Percentiles rank a stretch among this genome's conserved stretches.
These are phyloP conservation scores for Haematococcus lacustris DNA, from an alignment of 139 green algal species.

Conservation along the genomic window DNA sequence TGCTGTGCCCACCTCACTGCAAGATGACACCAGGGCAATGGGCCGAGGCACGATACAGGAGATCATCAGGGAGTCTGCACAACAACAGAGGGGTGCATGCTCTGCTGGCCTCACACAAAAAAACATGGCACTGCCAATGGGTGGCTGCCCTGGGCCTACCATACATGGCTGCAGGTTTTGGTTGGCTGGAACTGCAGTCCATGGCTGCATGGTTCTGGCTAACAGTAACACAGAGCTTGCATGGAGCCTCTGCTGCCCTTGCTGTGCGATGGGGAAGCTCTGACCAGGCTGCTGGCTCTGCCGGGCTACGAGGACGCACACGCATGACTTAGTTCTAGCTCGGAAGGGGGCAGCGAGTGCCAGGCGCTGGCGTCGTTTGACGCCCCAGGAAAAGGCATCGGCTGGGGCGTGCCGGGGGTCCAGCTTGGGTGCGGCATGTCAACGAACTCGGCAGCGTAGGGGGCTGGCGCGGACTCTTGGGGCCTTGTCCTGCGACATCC, in stretches of 20 bases:
- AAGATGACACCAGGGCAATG: slow-evolving; percentile 74
- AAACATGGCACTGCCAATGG: neutral
- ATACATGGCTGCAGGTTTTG: neutral
- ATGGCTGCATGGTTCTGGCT: too few species aligned
- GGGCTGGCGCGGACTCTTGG: too few species aligned
- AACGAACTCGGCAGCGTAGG: too few species aligned
- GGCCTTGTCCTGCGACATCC: too few species aligned
- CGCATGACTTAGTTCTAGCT: too few species aligned
- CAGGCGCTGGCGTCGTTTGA: neutral
- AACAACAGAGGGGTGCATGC: too few species aligned
- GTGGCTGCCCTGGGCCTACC: neutral
- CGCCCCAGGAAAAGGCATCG: slow-evolving; percentile 20
- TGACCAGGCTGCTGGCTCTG: too few species aligned
- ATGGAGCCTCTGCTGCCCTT: neutral
- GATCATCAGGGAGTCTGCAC: slow-evolving; percentile 75
- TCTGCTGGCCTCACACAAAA: too few species aligned
- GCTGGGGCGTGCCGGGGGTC: slow-evolving; percentile 38
- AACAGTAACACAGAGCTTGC: too few species aligned
- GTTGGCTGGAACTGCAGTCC: too few species aligned
- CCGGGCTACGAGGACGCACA: too few species aligned
- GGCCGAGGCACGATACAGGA: slow-evolving; percentile 70
- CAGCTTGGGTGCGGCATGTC: slow-evolving; percentile 44
- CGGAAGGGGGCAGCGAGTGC: too few species aligned
- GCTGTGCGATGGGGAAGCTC: neutral
- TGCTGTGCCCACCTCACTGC: slow-evolving; percentile 23